Base-by-base conservation (phyloP, 371 early-diverging fungal genomes). In the Mucor lusitanicus region DNA sequence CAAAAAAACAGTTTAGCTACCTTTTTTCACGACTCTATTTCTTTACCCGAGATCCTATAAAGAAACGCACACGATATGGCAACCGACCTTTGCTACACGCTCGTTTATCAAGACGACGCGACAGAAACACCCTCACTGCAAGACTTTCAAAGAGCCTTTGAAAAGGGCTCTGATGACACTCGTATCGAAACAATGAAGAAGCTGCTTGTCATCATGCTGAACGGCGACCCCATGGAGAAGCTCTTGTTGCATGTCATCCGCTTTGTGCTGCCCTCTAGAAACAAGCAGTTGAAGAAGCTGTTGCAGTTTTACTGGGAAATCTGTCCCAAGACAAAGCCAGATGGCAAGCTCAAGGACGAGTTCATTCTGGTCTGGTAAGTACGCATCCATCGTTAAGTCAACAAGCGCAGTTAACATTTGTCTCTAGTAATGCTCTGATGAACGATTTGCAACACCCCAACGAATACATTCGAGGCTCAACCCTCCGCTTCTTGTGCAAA, bases 391-490 rank as follows among this genome's bases (percentile, higher is more conserved):
- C n/a, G n/a, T n/a, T n/a, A n/a, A n/a, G n/a, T n/a, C n/a, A n/a
- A n/a, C n/a, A n/a, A n/a, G 58, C 23, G n/a, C 17, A 25, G 27
- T 28, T 40, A 23, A 63, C 23, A 9, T 61, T 13, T 32, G 44
- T 32, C 55, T 67, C 39, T 77, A 93, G 94, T 80, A 99, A 99
- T 76, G 95, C 98, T 58, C 86, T 99, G 59, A 84, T 95, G 77
- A 98, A 96, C 72, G 99, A 99, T 81, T 84, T 99, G 42, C 95
- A 94, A 77, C 96, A 96, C 81, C 98, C 99, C 27, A 99, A 99
- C 82, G 99, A 99, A 85, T 99, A 93, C 77, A 95, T 99, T 67
- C 91, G 99, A 63, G 99, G 98, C 27, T 89, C 91, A 2, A 97
- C 97, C 15, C 90, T 99, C 68, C 90, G 99, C 46, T 93, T 98